Base-by-base conservation (phyloP, 2,329 filamentous ascomycete species). In the Cryphonectria naterciae region DNA sequence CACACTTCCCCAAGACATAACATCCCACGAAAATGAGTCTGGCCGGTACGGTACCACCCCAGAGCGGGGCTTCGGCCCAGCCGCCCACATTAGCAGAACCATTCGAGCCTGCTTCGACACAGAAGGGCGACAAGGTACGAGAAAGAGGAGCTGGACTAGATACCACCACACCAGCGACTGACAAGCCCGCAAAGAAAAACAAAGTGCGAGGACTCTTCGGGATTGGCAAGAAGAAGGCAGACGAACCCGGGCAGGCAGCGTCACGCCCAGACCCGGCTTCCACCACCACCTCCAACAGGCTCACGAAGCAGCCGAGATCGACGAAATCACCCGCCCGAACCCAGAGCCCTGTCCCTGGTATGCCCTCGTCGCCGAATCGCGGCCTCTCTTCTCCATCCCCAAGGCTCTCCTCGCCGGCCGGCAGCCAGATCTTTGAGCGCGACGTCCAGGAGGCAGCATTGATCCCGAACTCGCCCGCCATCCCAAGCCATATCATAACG, bases 401-500 rank as follows among this genome's bases (percentile, higher is more conserved):
- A 5, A 87, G 92, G 65, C 82, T 95, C 61, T 88, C 91, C 68
- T 97, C 94, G 28, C 93, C 95, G 19, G 93, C 94, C 15, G 86
- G 87, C 39, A 91, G 89, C 5, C 89, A 91, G 76, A 98, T 98
- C 77, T 98, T 98, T 79, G 95, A 98, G 84, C 92, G 95, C 77
- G 93, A 95, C 79, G 95, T 98, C 35, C 95, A 98, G 81, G 95
- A 98, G 77, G 89, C 89, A 77, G 84, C 88, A 41, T 81, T 89
- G n/a, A 83, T 87, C 56, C 92, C 94, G 72, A 90, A 87, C 73
- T 95, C 93, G 3, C 91, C 93, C 0, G 93, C 93, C n/a, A 96
- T 98, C 73, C 95, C 95, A 3, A 91, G 93, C 10, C 95, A 98
- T 78, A 97, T 98, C 76, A 90, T 95, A 76, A 97, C 94, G 10